Evolutionary conservation across 148 eudicot genomes (phyloP), one percentile per base, ranked within the genome.

Genomic region (Silene conica): DNA sequence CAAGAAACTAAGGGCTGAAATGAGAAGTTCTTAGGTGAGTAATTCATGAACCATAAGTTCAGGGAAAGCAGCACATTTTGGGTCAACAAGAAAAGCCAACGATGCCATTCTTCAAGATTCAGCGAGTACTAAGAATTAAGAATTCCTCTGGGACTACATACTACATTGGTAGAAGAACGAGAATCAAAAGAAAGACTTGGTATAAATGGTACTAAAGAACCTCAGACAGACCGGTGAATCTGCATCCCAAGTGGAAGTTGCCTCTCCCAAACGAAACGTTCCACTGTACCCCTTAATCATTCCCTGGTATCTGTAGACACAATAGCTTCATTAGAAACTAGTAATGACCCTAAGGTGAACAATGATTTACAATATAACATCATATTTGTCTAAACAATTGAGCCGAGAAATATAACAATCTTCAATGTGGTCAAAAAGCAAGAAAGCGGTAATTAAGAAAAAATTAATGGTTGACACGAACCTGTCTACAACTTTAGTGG

Each of bases 231-330:
- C 99, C 81, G 92, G 92, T 69, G 99, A 95, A 87, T 95, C 97
- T 77, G 99, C 99, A 83, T 95, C 99, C 90, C 93, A 90, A 11
- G 99, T 95, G 72, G 99, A 90, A 79, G 99, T 95, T 72, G 99
- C 94, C 92, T 95, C 99, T 70, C 99, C 99, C 68, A 92, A 79
- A 60, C 99, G 96, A 72, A 95, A 90, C 65, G 87, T 81, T 78
- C 99, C 99, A 77, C 97, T 95, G 77, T 95, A 95, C 65, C 96
- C 91, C 82, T 95, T 95, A 43, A 85, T 81, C 99, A 95, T 95
- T 60, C 99, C 99, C 82, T 95, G 99, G 79, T 90, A 95, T 56
- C 99, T 95, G 89, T 80, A 82, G 69, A 64, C 79, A 23, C 19
- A 71, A 55, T 34, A 73, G 7, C 16, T 64, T 1, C 45, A 71